A percentile compares a stretch with the other conserved stretches of the same genome.
phyloP scores from a whole-genome alignment of 371 early-diverging fungal species.

The Dipsacomyces acuminosporus region DNA sequence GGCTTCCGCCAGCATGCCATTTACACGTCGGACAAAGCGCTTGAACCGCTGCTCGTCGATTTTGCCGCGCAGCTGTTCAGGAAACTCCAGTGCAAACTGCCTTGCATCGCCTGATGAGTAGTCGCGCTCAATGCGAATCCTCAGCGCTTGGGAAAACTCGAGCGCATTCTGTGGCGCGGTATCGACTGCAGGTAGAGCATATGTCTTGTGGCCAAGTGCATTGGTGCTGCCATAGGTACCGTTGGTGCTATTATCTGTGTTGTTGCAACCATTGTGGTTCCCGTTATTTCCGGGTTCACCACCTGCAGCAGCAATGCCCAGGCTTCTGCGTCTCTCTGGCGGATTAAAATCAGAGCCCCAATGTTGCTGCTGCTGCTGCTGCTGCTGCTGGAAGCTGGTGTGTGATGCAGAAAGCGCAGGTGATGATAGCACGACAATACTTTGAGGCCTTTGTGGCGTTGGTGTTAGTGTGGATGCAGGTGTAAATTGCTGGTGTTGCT shows the following conservation, averaged over 20 bases:
- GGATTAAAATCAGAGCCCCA: background rate
- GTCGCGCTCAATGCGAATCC: constrained; percentile 45
- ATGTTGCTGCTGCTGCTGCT: constrained; percentile 7
- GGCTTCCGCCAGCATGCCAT: constrained; percentile 37
- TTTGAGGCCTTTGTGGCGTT: constrained; percentile 3
- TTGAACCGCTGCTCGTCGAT: constrained; percentile 37
- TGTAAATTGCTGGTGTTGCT: background rate
- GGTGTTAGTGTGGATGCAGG: background rate
- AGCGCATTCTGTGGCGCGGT: constrained; percentile 5
- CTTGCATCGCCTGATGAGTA: constrained; percentile 39
- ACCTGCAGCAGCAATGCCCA: background rate
- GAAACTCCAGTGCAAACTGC: constrained; percentile 31
- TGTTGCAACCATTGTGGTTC: background rate
- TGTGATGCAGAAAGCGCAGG: background rate
- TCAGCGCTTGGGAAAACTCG: constrained; percentile 19
- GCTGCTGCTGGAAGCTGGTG: constrained; percentile 4
- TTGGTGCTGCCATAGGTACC: constrained; percentile 1
- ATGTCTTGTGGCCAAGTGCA: constrained; percentile 15
- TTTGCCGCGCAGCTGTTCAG: constrained; percentile 32
- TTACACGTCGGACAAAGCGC: constrained; percentile 34
- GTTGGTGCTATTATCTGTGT: background rate
- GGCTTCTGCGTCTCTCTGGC: background rate
- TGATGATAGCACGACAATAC: constrained; percentile 13
- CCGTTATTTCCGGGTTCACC: background rate
- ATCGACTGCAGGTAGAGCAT: constrained; percentile 18